These are phyloP conservation scores for Dittrichia graveolens DNA, from an alignment of 129 eudicot species.

Conservation along the genomic window DNA sequence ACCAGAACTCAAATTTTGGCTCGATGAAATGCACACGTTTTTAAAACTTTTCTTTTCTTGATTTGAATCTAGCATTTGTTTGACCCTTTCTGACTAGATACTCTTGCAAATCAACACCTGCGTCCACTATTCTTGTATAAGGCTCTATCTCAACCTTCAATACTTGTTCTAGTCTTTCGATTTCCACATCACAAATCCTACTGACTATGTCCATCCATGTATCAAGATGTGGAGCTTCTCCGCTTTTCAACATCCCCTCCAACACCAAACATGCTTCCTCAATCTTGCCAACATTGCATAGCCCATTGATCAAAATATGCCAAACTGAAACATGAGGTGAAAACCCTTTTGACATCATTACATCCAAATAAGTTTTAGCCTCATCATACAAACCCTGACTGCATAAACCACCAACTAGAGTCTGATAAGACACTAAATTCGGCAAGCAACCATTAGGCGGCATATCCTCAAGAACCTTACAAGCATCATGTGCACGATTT, in stretches of 20 bases:
- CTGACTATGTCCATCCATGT: conserved; percentile 73
- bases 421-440: conserved; percentile 71
- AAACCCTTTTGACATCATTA: conserved; percentile 71
- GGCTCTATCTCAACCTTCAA: conserved; percentile 67
- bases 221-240: conserved; percentile 54
- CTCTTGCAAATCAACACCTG: conserved; percentile 64
- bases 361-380: conserved; percentile 53
- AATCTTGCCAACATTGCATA: conserved; percentile 67
- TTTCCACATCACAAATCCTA: conserved; percentile 60
- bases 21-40: neutral
- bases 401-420: conserved; percentile 75
- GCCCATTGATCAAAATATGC: conserved; percentile 60
- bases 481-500: conserved; percentile 72
- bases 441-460: conserved; percentile 73
- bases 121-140: conserved; percentile 61
- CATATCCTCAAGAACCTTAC: conserved; percentile 87
- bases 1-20: neutral
- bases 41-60: conserved; percentile 18
- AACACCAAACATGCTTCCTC: conserved; percentile 74
- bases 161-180: conserved; percentile 45
- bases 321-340: conserved; percentile 71
- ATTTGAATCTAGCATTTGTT: conserved; percentile 1
- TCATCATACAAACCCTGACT: conserved; percentile 73
- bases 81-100: conserved; percentile 48
- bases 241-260: conserved; percentile 52